Evolutionary conservation across 148 eudicot species (phyloP).

Genomic region (Chenopodium album): DNA sequence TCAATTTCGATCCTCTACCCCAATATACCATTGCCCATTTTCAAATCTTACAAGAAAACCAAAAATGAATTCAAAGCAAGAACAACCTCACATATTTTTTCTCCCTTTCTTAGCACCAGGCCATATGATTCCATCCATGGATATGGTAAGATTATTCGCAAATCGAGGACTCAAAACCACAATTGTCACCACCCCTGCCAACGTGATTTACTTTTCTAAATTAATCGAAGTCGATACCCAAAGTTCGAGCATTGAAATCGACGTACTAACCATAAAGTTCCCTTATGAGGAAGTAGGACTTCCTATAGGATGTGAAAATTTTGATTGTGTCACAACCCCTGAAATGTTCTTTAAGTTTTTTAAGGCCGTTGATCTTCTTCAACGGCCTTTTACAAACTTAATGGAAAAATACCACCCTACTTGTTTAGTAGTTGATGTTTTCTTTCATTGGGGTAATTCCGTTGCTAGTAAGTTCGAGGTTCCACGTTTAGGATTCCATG

Average conservation of each 20-base stretch:
- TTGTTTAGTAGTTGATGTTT: slow-evolving; percentile 39
- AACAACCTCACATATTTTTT: slow-evolving; percentile 29
- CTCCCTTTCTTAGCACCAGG: slow-evolving; percentile 34
- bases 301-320: slow-evolving; percentile 37
- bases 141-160: slow-evolving; percentile 38
- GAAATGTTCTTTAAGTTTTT: slow-evolving; percentile 9
- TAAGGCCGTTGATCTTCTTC: slow-evolving; percentile 25
- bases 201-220: slow-evolving; percentile 15
- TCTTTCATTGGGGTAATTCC: slow-evolving; percentile 35
- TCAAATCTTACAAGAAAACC: not conserved
- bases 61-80: slow-evolving; percentile 18
- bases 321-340: not conserved
- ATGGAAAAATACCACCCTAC: slow-evolving; percentile 7
- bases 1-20: no score
- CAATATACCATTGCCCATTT: no score
- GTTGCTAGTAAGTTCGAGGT: slow-evolving; percentile 22
- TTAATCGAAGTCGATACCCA: slow-evolving; percentile 8
- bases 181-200: slow-evolving; percentile 36
- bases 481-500: slow-evolving; percentile 38
- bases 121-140: slow-evolving; percentile 38
- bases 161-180: slow-evolving; percentile 33
- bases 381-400: not conserved
- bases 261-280: slow-evolving; percentile 19
- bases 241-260: not conserved
- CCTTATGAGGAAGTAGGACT: slow-evolving; percentile 34